Evolutionary conservation across 2,329 filamentous ascomycete genomes (phyloP).

Genomic region (Pseudogymnoascus pannorum): DNA sequence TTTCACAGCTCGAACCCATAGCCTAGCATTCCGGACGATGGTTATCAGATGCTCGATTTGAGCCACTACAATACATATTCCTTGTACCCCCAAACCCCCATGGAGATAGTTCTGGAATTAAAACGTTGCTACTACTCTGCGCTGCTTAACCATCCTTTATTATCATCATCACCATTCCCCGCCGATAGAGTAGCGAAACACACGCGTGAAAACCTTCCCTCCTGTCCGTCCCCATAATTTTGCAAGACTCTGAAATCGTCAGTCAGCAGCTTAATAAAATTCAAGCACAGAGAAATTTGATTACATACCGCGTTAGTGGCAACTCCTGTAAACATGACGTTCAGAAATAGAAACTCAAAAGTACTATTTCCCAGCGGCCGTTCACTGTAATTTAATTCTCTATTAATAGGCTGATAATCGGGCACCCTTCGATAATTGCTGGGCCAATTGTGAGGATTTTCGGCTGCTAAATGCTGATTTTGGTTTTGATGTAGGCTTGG

Average conservation of each 20-base stretch:
- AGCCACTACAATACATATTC: too few species aligned
- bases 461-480: background rate
- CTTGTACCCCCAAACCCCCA: background rate
- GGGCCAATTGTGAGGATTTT: constrained; percentile 38
- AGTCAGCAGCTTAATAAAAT: background rate
- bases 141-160: background rate
- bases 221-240: constrained; percentile 29
- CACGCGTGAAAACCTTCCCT: constrained; percentile 39
- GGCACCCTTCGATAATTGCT: constrained; percentile 41
- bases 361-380: constrained; percentile 36
- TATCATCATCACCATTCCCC: constrained; percentile 36
- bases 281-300: background rate
- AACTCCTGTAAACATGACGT: constrained; percentile 43
- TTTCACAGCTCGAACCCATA: too few species aligned
- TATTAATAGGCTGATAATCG: constrained; percentile 38
- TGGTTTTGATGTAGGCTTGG: background rate
- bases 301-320: constrained; percentile 35
- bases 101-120: background rate
- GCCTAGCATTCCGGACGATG: too few species aligned
- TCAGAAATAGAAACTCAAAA: constrained; percentile 41
- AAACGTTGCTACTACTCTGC: background rate
- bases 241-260: background rate
- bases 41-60: too few species aligned
- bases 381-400: constrained; percentile 33
- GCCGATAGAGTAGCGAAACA: constrained; percentile 46